A percentile compares a stretch with the other conserved stretches of the same genome.
Conservation (phyloP, 352 stramenopile genomes). For the Globisporangium paddicum region DNA sequence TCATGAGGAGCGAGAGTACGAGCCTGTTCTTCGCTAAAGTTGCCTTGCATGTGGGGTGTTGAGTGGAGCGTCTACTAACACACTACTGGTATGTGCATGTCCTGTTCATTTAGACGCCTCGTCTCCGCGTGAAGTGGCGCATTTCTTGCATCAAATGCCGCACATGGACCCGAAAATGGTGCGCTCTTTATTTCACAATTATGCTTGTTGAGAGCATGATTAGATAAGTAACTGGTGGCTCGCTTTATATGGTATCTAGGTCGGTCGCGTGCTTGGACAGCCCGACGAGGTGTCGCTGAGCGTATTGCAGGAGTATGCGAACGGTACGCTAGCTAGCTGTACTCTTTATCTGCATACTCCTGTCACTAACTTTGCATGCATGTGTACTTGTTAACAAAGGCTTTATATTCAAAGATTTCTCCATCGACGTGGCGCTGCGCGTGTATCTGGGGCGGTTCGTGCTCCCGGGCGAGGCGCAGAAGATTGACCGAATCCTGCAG, state of each 20-base stretch:
- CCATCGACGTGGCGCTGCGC: constrained; percentile 63
- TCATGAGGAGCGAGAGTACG: constrained; percentile 50
- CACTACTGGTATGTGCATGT: not conserved
- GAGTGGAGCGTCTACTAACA: not conserved
- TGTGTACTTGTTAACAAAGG: constrained; percentile 13
- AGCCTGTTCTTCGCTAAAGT: not conserved
- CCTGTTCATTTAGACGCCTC: constrained; percentile 22
- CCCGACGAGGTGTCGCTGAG: constrained; percentile 48
- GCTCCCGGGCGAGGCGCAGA: constrained; percentile 71
- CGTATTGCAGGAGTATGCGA: constrained; percentile 71
- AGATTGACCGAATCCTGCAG: constrained; percentile 83
- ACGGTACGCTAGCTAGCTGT: constrained; percentile 16
- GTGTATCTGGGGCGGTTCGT: constrained; percentile 72
- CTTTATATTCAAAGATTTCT: constrained; percentile 55
- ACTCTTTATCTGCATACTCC: not conserved
- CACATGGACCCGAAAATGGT: constrained; percentile 70
- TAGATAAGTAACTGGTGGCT: too few relatives aligned
- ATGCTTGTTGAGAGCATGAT: too few relatives aligned
- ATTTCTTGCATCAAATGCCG: constrained; percentile 60
- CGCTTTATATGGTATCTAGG: constrained; percentile 23
- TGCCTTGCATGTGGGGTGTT: too few relatives aligned
- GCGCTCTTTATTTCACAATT: not conserved
- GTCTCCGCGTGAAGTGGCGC: constrained; percentile 49
- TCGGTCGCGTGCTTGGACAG: constrained; percentile 64
- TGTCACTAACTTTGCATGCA: not conserved